Conservation (phyloP, 345 rosid genomes). For the Noccaea caerulescens region DNA sequence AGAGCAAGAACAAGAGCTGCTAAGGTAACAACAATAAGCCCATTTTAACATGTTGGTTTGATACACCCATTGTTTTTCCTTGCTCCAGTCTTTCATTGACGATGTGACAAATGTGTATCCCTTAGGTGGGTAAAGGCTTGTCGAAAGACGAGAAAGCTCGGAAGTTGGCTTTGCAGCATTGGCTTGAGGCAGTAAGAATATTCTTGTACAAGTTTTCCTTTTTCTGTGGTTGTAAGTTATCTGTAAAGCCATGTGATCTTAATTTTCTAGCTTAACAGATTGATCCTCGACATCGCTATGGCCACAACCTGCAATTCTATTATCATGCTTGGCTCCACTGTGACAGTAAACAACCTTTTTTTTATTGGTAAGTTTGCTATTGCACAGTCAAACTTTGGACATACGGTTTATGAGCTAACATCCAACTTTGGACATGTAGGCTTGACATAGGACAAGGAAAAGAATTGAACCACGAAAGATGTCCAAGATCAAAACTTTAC, state of each 20-base stretch:
- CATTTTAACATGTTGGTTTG: slow-evolving; percentile 2
- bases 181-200: slow-evolving; percentile 92
- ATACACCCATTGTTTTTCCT: not conserved
- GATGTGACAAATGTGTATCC: not conserved
- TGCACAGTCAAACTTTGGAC: slow-evolving; percentile 24
- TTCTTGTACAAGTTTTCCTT: not conserved
- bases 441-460: slow-evolving; percentile 89
- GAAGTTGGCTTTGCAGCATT: slow-evolving; percentile 89
- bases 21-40: slow-evolving; percentile 52
- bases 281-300: slow-evolving; percentile 96
- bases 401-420: slow-evolving; percentile 17
- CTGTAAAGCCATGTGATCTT: slow-evolving; percentile 27
- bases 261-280: slow-evolving; percentile 55
- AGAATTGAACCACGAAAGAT: slow-evolving; percentile 69
- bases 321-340: slow-evolving; percentile 86
- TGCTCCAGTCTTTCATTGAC: not conserved
- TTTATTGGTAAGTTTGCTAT: slow-evolving; percentile 65
- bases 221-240: slow-evolving; percentile 7
- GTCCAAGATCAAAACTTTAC: slow-evolving; percentile 72
- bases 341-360: slow-evolving; percentile 81
- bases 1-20: slow-evolving; percentile 91
- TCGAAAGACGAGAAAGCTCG: slow-evolving; percentile 85
- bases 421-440: slow-evolving; percentile 54
- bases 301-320: slow-evolving; percentile 92
- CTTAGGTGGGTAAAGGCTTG: slow-evolving; percentile 87